phyloP scores from a whole-genome alignment of 106 monocot species.

The Dendrobium huoshanense region DNA sequence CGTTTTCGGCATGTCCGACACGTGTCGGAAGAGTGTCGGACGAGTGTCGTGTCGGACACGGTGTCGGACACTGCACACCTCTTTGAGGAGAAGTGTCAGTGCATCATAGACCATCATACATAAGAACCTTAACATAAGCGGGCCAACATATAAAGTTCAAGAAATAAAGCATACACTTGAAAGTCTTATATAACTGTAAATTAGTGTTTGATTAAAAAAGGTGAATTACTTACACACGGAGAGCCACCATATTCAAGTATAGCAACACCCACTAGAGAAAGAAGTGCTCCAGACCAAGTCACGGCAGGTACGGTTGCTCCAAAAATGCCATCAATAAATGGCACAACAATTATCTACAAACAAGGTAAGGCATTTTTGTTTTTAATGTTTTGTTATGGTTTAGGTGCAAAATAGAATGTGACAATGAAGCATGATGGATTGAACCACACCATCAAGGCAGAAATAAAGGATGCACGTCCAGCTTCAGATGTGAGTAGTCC shows the following conservation, averaged over 20 bases:
- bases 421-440: not conserved
- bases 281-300: slow-evolving; percentile 65
- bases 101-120: no score
- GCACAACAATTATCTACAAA: slow-evolving; percentile 71
- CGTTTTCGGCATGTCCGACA: no score
- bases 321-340: slow-evolving; percentile 62
- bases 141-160: not conserved
- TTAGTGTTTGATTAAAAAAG: not conserved
- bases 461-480: slow-evolving; percentile 75
- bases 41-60: no score
- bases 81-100: no score
- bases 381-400: not conserved
- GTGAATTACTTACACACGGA: slow-evolving; percentile 44
- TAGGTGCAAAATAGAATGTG: not conserved
- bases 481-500: slow-evolving; percentile 83
- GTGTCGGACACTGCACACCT: no score
- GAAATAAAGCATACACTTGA: not conserved
- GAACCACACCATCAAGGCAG: slow-evolving; percentile 63
- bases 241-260: slow-evolving; percentile 73
- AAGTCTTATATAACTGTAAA: not conserved
- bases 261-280: slow-evolving; percentile 67
- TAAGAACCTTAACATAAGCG: not conserved
- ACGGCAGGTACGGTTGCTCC: slow-evolving; percentile 64
- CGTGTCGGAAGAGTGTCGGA: no score
- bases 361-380: not conserved